Base-by-base conservation (phyloP, 768 basidiomycete species). In the Fomitopsis serialis region DNA sequence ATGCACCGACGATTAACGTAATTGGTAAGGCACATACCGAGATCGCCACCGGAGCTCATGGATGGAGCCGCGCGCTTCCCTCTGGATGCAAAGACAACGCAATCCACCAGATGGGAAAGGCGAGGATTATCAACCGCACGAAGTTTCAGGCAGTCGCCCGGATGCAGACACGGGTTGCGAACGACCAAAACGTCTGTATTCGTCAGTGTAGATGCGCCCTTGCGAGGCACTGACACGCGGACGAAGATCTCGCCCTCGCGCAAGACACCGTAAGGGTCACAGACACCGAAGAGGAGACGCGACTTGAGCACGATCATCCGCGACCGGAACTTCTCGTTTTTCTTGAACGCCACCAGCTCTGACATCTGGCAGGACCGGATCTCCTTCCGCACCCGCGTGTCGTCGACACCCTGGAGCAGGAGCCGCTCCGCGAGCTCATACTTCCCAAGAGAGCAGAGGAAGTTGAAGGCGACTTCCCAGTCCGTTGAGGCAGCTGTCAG, bases 31-130 rank as follows among this genome's bases (percentile, higher is more conserved):
- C 4, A 42, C 60, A 76, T 79, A 63, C 84, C 83, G 17, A 84
- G 70, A 61, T 85, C 82, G 17, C 84, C 84, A 9, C 85, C 85
- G 45, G 83, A 84, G 42, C 79, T 83, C 83, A 87, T 85, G 0
- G 83, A 78, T 6, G 84, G 83, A 9, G 84, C 83, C 13, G 85
- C 73, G 46, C 81, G 77, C 34, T 77, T 78, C 5, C 81, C 83
- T 7, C 79, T 78, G 1, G 78, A 75, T 1, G 85, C 79, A 57
- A 87, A 87, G 2, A 87, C 83, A 17, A 87, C 68, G 54, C 84
- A 87, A 52, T 87, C 85, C 0, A 82, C 74, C 0, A 87, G 73
- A 61, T 86, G 83, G 5, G 73, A 61, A 15, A 86, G 64, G 15
- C 70, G 62, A 2, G 74, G 71, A 54, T 79, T 68, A 47, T 78